A percentile compares a stretch with the other conserved stretches of the same genome.
Evolutionary conservation across 202 grass and related monocot genomes (phyloP).

Genomic region (Digitaria exilis): DNA sequence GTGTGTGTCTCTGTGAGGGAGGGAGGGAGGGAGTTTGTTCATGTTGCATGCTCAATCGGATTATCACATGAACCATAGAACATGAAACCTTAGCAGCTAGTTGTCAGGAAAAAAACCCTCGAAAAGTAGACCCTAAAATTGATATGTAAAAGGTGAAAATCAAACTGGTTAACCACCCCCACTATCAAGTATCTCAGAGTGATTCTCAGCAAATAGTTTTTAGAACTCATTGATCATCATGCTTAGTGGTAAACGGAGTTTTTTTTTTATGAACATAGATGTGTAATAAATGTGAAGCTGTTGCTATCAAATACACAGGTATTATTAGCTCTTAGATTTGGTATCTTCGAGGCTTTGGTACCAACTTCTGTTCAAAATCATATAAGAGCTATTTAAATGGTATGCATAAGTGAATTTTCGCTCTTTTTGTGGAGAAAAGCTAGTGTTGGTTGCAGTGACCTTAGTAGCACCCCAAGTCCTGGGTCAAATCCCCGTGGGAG

Average conservation of each 20-base stretch:
- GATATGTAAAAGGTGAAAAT: not conserved
- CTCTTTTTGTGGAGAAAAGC: not conserved
- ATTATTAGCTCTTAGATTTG: not conserved
- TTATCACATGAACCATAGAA: slow-evolving; percentile 26
- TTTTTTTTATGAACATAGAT: slow-evolving; percentile 21
- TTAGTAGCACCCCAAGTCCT: too few relatives aligned
- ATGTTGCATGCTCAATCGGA: slow-evolving; percentile 27
- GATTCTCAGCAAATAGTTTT: not conserved
- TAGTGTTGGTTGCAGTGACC: not conserved
- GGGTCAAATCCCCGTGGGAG: too few relatives aligned
- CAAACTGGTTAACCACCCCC: not conserved
- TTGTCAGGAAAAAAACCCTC: not conserved
- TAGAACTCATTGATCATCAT: slow-evolving; percentile 1
- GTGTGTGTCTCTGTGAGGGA: too few relatives aligned
- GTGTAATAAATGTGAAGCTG: not conserved
- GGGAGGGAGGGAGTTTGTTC: too few relatives aligned
- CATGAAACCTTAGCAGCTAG: slow-evolving; percentile 21
- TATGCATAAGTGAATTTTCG: not conserved
- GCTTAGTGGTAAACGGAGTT: slow-evolving; percentile 8
- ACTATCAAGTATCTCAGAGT: not conserved
- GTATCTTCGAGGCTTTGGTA: not conserved
- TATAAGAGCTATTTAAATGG: not conserved
- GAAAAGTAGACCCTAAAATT: not conserved
- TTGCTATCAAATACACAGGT: not conserved
- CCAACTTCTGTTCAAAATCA: not conserved